phyloP scores from a whole-genome alignment of 2,329 filamentous ascomycete species.

The Pseudogymnoascus sp. region DNA sequence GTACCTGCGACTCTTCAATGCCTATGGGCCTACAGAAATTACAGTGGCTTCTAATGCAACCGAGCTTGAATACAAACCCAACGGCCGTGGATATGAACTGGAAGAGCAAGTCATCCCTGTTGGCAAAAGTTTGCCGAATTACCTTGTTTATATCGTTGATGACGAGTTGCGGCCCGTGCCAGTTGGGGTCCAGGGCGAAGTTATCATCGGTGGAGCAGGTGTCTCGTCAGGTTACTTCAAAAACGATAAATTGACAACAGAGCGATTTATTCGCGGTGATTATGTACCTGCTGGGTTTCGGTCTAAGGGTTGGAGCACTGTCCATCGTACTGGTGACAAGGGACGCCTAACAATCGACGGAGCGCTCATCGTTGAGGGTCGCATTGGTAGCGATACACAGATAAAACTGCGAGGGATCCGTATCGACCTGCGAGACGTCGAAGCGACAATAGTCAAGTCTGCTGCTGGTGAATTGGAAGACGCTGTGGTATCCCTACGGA shows the following conservation, averaged over 20 bases:
- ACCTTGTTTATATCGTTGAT: slow-evolving; percentile 33
- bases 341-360: slow-evolving; percentile 24
- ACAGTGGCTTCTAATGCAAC: slow-evolving; percentile 16
- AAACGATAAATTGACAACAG: slow-evolving; percentile 14
- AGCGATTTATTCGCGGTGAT: neutral
- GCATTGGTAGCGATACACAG: slow-evolving; percentile 28
- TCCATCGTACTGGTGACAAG: slow-evolving; percentile 26
- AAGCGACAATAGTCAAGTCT: slow-evolving; percentile 24
- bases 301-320: neutral
- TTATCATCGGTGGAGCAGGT: slow-evolving; percentile 32
- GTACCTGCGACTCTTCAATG: neutral
- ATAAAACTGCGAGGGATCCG: slow-evolving; percentile 32
- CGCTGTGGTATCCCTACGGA: slow-evolving; percentile 22
- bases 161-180: slow-evolving; percentile 30
- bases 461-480: slow-evolving; percentile 23
- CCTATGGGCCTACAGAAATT: slow-evolving; percentile 13
- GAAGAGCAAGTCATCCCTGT: neutral
- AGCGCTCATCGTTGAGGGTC: slow-evolving; percentile 23
- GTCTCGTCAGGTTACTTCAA: slow-evolving; percentile 30
- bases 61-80: slow-evolving; percentile 21
- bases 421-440: slow-evolving; percentile 37
- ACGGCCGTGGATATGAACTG: neutral
- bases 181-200: slow-evolving; percentile 34
- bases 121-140: slow-evolving; percentile 13
- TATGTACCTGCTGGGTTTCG: neutral